phyloP scores from a whole-genome alignment of 2,329 filamentous ascomycete species.

The Blumeria graminis region DNA sequence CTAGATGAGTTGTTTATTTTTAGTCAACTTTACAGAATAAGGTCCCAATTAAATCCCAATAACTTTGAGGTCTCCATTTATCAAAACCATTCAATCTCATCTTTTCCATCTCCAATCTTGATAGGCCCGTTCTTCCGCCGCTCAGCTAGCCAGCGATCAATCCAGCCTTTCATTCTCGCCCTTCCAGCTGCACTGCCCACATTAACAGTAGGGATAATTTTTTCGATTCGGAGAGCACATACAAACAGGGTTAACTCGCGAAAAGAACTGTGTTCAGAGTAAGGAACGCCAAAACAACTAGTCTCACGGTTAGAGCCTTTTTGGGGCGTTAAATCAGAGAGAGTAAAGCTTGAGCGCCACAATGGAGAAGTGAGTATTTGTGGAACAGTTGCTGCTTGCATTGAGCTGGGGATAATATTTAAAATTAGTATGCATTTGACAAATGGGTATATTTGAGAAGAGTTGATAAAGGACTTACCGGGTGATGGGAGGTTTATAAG shows the following conservation, averaged over 20 bases:
- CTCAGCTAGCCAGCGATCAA: constrained; percentile 36
- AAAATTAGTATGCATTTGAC: neutral
- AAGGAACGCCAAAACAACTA: constrained; percentile 81
- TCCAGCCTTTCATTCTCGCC: constrained; percentile 38
- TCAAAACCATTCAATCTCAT: constrained; percentile 11
- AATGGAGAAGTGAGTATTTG: constrained; percentile 32
- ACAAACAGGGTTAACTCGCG: constrained; percentile 84
- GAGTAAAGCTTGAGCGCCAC: constrained; percentile 55
- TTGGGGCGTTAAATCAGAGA: constrained; percentile 52
- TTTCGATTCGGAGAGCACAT: constrained; percentile 66
- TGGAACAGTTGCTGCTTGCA: constrained; percentile 36
- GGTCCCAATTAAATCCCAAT: too few relatives aligned
- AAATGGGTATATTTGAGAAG: neutral
- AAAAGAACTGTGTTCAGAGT: constrained; percentile 89
- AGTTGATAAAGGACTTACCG: constrained; percentile 18
- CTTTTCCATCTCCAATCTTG: constrained; percentile 11
- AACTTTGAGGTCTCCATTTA: constrained; percentile 11
- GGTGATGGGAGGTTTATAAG: constrained; percentile 49
- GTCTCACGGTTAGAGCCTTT: constrained; percentile 62
- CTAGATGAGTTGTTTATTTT: too few relatives aligned
- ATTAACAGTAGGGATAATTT: constrained; percentile 85
- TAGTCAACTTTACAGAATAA: too few relatives aligned
- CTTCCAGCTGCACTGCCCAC: constrained; percentile 33
- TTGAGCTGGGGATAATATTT: constrained; percentile 16
- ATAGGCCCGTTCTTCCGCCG: constrained; percentile 30